Evolutionary conservation across 495 filamentous ascomycete species (phyloP).

Genomic region (Talaromyces thailandensis): DNA sequence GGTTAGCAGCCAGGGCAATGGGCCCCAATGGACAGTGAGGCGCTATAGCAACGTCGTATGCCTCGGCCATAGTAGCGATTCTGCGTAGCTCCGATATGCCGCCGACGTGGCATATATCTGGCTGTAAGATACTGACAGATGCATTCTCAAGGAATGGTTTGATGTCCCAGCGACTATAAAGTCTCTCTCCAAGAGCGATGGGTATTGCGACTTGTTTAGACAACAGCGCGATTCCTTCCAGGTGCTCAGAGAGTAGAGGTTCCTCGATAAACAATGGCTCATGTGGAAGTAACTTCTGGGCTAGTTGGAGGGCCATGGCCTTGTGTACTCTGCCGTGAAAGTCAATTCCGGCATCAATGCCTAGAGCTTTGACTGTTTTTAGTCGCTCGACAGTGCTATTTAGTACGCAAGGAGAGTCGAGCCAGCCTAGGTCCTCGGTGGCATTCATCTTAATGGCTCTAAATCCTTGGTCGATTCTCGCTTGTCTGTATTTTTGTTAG

Average conservation of each 20-base stretch:
- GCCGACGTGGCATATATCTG: constrained; percentile 66
- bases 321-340: not conserved
- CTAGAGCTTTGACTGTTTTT: not conserved
- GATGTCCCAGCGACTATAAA: constrained; percentile 67
- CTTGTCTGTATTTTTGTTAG: constrained; percentile 34
- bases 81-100: constrained; percentile 64
- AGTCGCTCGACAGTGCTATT: constrained; percentile 52
- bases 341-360: not conserved
- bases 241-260: not conserved
- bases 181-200: constrained; percentile 67
- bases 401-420: constrained; percentile 58
- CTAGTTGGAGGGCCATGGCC: not conserved
- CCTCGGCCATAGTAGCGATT: constrained; percentile 66
- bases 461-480: constrained; percentile 61
- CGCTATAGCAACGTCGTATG: constrained; percentile 68
- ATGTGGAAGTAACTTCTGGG: not conserved
- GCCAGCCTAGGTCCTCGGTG: constrained; percentile 68
- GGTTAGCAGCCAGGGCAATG: constrained; percentile 62
- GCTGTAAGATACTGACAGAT: constrained; percentile 65
- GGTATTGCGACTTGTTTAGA: constrained; percentile 52
- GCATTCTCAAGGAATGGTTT: constrained; percentile 60
- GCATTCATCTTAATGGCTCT: constrained; percentile 73
- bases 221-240: constrained; percentile 16
- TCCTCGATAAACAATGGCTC: not conserved
- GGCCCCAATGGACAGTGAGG: constrained; percentile 72